Evolutionary conservation across 768 basidiomycete genomes (phyloP).

Genomic region (Tricholoma bakamatsutake): DNA sequence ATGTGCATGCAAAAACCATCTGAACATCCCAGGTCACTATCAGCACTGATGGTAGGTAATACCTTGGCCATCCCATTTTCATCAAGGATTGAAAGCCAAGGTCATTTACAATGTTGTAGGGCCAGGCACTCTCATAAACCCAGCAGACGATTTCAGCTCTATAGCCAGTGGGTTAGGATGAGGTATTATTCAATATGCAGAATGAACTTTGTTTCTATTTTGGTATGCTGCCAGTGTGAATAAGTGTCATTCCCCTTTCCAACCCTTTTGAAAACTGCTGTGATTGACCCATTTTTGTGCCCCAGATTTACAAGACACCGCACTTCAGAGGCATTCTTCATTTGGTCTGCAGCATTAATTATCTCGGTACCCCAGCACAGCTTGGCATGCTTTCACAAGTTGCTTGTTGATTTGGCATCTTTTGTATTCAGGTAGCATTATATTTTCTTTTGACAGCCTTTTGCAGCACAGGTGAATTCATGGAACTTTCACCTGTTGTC

Average conservation of each 20-base stretch:
- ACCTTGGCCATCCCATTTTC: neutral
- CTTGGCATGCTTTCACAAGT: conserved; percentile 21
- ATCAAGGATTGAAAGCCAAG: neutral
- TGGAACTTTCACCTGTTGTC: conserved; percentile 12
- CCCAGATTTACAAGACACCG: neutral
- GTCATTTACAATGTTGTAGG: neutral
- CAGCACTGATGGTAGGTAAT: neutral
- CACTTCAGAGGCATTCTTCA: conserved; percentile 3
- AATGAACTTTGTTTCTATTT: conserved; percentile 18
- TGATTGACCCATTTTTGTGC: conserved; percentile 17
- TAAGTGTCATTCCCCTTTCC: conserved; percentile 25
- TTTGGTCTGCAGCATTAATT: conserved; percentile 13
- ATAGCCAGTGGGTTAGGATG: neutral
- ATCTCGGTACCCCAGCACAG: conserved; percentile 26
- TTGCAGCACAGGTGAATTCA: conserved; percentile 17
- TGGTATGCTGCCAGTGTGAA: conserved; percentile 23
- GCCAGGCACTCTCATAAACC: neutral
- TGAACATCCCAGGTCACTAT: neutral
- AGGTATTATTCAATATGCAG: neutral
- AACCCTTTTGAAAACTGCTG: neutral
- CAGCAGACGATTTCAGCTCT: neutral
- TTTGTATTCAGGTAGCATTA: conserved; percentile 17
- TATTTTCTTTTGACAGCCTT: conserved; percentile 10
- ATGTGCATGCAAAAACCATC: neutral
- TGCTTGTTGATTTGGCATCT: conserved; percentile 22